Base-by-base conservation (phyloP, 2,329 filamentous ascomycete genomes). In the Zalaria sp. region DNA sequence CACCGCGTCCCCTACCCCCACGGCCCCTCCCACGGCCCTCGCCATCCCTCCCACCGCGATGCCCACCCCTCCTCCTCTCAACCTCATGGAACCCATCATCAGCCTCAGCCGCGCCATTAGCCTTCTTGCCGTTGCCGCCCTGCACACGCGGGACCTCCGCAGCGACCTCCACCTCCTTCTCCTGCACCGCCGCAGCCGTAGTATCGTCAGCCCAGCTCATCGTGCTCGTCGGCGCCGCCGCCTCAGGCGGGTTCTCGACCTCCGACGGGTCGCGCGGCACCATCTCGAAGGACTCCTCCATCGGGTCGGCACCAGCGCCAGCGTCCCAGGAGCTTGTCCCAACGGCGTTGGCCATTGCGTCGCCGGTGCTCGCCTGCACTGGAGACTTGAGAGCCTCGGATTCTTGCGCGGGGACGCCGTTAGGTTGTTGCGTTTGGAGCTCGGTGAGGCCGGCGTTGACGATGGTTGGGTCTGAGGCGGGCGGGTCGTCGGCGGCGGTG, bases 201-300 rank as follows among this genome's bases (percentile, higher is more conserved):
- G 83, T 75, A 46, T 91, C 83, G 53, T 93, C 86, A 26, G 84
- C 84, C 84, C 84, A 93, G 53, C 79, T 86, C 56, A 81, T 77
- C 5, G 75, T 77, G 37, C 77, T 73, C n/a, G 74, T 77, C 26
- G 76, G 75, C 18, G 61, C 55, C 9, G 62, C 60, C 18, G 57
- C 48, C 37, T 70, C 64, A 35, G 76, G 58, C 32, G 75, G 77
- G 32, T 71, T 76, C 47, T 91, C 83, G 4, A 81, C 80, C 68
- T 93, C 86, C 40, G 75, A 65, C 37, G 79, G 73, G 54, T 88
- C 76, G 43, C 81, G 77, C 40, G 84, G 77, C 36, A 84, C 69
- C 58, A 86, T 77, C 46, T 93, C 81, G 75, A 84, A 91, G 41
- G 71, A 73, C 50, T 88, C 83, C 27, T 69, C 66, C 35, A 70